Conservation (phyloP, 2,329 filamentous ascomycete genomes). For the Fusarium veterinarium region DNA sequence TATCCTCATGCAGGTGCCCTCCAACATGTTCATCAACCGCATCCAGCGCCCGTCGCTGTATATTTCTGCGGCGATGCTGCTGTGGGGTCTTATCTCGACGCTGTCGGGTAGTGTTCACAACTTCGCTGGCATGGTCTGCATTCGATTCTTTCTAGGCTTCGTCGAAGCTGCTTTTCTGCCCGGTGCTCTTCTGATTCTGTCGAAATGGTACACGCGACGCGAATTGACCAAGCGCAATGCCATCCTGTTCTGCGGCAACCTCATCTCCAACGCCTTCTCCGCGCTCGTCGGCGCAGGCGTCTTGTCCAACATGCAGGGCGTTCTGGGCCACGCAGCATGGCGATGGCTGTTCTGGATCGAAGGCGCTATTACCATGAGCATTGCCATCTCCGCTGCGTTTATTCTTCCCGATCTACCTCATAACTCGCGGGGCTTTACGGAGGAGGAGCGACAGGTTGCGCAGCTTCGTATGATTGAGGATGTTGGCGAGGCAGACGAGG, state of each 20-base stretch:
- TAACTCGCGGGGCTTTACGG: constrained; percentile 68
- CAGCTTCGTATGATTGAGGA: constrained; percentile 68
- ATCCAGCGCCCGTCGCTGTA: constrained; percentile 64
- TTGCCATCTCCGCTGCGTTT: constrained; percentile 60
- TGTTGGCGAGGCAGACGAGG: constrained; percentile 66
- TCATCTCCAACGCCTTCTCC: constrained; percentile 70
- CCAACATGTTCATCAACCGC: constrained; percentile 68
- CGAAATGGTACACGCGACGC: constrained; percentile 74
- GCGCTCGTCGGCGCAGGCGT: constrained; percentile 70
- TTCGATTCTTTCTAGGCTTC: constrained; percentile 70
- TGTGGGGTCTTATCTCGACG: constrained; percentile 72
- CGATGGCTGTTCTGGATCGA: constrained; percentile 72
- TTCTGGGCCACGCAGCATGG: constrained; percentile 67
- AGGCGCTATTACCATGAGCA: constrained; percentile 62
- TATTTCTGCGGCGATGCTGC: constrained; percentile 62
- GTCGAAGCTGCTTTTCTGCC: constrained; percentile 74
- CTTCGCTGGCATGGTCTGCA: constrained; percentile 65
- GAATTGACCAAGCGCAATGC: constrained; percentile 67
- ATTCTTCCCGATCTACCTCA: constrained; percentile 66
- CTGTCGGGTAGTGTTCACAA: constrained; percentile 63
- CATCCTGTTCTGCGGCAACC: constrained; percentile 68
- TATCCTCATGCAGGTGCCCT: constrained; percentile 71
- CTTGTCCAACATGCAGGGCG: constrained; percentile 67
- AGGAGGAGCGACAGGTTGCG: constrained; percentile 67
- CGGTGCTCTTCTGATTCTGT: constrained; percentile 71